Base-by-base conservation (phyloP, 2,329 filamentous ascomycete genomes). In the Juglanconis sp. region DNA sequence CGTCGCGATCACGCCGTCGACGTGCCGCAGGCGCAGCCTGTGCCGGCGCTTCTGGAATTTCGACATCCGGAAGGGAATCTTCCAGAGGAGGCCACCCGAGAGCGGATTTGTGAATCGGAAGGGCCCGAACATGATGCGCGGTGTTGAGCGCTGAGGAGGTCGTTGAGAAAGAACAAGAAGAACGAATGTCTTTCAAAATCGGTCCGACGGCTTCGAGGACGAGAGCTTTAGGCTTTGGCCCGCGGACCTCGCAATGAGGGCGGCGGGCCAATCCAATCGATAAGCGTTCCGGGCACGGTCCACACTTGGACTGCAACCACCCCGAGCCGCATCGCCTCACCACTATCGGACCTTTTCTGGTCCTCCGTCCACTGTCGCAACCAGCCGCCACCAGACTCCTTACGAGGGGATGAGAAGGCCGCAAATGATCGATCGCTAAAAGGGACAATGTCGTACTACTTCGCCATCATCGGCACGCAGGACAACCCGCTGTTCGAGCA, bases 401-500 rank as follows among this genome's bases (percentile, higher is more conserved):
- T 31, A 52, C 15, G 52, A 40, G 24, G 13, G 40, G 15, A 13
- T 24, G 15, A 34, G 9, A n/a, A 31, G 31, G 31, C 10, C 24
- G 32, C 58, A 47, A 40, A 67, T 68, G 67, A 69, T 68, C 62
- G 66, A 75, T 68, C 70, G 68, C 63, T 63, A 65, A 64, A 67
- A 60, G 11, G 60, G 65, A 81, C 68, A 65, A 98, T 98, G 95
- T 97, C 93, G 63, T 99, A 98, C 83, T 97, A 97, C 81, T 98
- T 99, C 78, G 91, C 91, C 72, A 96, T 99, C 68, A 87, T 99
- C 74, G 95, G 93, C 71, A 96, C 92, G 30, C 91, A 92, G 69
- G 95, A 99, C 80, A 96, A 94, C 72, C 94, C 95, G 38, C 85
- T 99, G 67, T 99, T 98, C 79, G 94, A 96, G 78, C 87, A 96